A percentile compares a stretch with the other conserved stretches of the same genome.
These are phyloP conservation scores for Cryomyces minteri DNA, from an alignment of 495 filamentous ascomycete species.

Conservation along the genomic window DNA sequence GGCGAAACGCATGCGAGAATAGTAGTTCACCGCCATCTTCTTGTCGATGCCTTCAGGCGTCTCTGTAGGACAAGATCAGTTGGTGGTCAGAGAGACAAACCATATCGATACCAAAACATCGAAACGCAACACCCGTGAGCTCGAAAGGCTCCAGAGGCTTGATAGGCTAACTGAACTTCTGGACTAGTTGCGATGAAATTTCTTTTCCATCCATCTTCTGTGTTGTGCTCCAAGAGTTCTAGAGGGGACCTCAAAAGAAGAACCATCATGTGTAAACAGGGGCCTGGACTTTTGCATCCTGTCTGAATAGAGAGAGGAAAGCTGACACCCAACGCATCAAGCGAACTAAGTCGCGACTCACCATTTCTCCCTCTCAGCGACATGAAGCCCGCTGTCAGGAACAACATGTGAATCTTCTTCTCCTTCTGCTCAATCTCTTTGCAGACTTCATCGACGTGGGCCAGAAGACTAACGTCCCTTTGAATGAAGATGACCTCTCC, in stretches of 20 bases:
- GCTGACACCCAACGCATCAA: no score
- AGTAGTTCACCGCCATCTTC: slow-evolving; percentile 35
- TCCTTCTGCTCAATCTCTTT: slow-evolving; percentile 35
- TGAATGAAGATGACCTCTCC: slow-evolving; percentile 36
- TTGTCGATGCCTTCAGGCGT: slow-evolving; percentile 39
- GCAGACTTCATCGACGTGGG: slow-evolving; percentile 41
- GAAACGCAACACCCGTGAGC: no score
- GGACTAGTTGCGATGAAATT: no score
- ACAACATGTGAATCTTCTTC: slow-evolving; percentile 39
- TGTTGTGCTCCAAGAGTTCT: no score
- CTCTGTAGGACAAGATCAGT: slow-evolving; percentile 19
- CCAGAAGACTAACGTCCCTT: slow-evolving; percentile 37
- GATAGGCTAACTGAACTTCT: no score
- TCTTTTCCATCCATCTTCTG: no score
- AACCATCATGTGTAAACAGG: no score
- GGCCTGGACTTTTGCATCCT: no score
- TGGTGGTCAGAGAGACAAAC: background rate
- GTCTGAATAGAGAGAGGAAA: no score
- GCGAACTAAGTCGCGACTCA: background rate
- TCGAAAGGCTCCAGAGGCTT: no score
- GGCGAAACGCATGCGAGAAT: slow-evolving; percentile 44
- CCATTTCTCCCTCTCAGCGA: slow-evolving; percentile 15
- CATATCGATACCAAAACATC: no score
- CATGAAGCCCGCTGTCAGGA: slow-evolving; percentile 32
- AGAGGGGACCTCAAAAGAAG: no score